These are phyloP conservation scores for Favolaschia claudopus DNA, from an alignment of 768 basidiomycete species.

Conservation along the genomic window DNA sequence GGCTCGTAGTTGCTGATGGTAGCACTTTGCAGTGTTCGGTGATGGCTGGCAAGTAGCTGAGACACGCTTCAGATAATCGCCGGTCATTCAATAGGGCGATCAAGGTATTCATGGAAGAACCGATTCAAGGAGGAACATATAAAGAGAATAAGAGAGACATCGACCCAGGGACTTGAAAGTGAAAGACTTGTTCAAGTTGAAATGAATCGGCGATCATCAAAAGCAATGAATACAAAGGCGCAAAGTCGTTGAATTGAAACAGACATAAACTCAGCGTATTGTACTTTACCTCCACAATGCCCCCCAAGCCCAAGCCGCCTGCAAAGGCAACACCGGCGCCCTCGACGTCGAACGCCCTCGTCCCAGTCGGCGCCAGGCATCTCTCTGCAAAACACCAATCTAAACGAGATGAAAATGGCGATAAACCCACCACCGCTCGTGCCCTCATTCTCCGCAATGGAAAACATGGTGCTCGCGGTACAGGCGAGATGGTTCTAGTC, in stretches of 20 bases:
- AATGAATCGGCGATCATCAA: slow-evolving; percentile 9
- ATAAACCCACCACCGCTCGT: slow-evolving; percentile 71
- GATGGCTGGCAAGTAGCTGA: too few relatives aligned
- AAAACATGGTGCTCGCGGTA: slow-evolving; percentile 75
- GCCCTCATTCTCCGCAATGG: slow-evolving; percentile 79
- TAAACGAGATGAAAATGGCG: slow-evolving; percentile 57
- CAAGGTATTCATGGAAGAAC: too few relatives aligned
- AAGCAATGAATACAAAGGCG: slow-evolving; percentile 18
- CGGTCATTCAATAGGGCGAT: too few relatives aligned
- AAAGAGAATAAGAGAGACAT: too few relatives aligned
- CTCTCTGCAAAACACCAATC: slow-evolving; percentile 44
- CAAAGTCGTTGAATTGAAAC: slow-evolving; percentile 3
- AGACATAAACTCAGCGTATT: slow-evolving; percentile 16
- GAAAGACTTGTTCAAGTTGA: too few relatives aligned
- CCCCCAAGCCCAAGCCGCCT: slow-evolving; percentile 29
- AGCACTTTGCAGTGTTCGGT: too few relatives aligned
- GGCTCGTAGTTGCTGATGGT: background rate
- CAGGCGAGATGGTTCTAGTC: slow-evolving; percentile 67
- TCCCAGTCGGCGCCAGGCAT: slow-evolving; percentile 63
- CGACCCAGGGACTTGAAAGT: too few relatives aligned
- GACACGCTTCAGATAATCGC: background rate
- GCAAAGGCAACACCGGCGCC: slow-evolving; percentile 25
- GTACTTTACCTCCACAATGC: slow-evolving; percentile 31
- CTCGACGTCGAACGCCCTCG: slow-evolving; percentile 54
- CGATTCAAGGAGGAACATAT: too few relatives aligned